phyloP scores from a whole-genome alignment of 768 basidiomycete genomes.

The Suillus placidus region DNA sequence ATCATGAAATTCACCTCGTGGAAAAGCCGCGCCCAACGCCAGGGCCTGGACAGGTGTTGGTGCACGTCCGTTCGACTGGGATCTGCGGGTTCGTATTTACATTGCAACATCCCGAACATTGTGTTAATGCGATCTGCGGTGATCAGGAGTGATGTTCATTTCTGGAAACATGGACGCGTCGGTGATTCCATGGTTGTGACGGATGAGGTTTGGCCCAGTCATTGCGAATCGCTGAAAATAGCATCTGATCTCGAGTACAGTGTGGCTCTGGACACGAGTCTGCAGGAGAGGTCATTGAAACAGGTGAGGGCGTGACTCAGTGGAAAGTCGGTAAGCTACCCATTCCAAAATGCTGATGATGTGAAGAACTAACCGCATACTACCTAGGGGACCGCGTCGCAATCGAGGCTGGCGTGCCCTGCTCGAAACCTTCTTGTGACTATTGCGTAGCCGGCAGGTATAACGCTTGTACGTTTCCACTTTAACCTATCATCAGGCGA shows the following conservation, averaged over 20 bases:
- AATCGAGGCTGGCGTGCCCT: conserved; percentile 71
- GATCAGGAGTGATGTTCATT: conserved; percentile 69
- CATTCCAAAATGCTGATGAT: neutral
- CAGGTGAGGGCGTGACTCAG: conserved; percentile 65
- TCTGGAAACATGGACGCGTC: conserved; percentile 71
- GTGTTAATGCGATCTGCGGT: neutral
- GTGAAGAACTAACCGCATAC: conserved; percentile 10
- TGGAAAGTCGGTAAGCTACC: conserved; percentile 56
- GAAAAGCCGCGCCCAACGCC: conserved; percentile 62
- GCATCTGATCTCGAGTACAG: conserved; percentile 31
- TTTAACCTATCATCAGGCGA: no score
- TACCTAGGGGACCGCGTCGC: conserved; percentile 63
- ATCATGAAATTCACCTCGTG: conserved; percentile 67
- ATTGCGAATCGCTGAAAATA: neutral
- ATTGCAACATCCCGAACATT: neutral
- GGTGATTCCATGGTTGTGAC: conserved; percentile 73
- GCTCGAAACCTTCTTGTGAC: conserved; percentile 61
- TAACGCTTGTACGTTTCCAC: conserved; percentile 50
- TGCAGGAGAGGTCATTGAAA: conserved; percentile 65
- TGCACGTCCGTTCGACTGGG: conserved; percentile 69
- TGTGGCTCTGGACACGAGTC: conserved; percentile 74
- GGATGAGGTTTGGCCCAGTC: conserved; percentile 49
- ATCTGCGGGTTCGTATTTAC: conserved; percentile 59
- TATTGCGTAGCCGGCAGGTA: conserved; percentile 66
- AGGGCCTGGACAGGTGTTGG: conserved; percentile 64